phyloP scores from a whole-genome alignment of 2,329 filamentous ascomycete genomes.

The Aspergillus latus region DNA sequence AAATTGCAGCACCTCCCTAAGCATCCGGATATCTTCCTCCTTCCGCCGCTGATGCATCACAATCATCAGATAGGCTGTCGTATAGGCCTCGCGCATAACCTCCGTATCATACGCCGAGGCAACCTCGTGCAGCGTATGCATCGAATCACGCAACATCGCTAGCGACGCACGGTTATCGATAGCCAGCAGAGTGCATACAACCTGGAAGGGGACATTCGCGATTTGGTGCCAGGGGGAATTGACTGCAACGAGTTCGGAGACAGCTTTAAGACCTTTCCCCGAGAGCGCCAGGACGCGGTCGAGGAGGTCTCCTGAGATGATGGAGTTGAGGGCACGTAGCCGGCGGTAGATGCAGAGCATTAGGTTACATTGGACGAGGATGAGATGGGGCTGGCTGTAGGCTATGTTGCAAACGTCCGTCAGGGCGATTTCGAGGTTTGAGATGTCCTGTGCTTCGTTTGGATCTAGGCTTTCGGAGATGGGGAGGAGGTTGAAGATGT shows the following conservation, averaged over 20 bases:
- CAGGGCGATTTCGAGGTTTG: conserved; percentile 48
- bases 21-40: conserved; percentile 42
- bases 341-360: conserved; percentile 57
- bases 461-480: conserved; percentile 57
- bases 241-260: conserved; percentile 47
- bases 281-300: conserved; percentile 52
- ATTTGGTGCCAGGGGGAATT: conserved; percentile 59
- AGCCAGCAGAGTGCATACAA: conserved; percentile 56
- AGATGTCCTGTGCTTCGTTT: conserved; percentile 42
- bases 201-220: conserved; percentile 61
- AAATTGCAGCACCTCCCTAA: conserved; percentile 42
- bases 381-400: conserved; percentile 45
- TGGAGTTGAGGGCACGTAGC: conserved; percentile 52
- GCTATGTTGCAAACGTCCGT: conserved; percentile 41
- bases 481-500: conserved; percentile 55
- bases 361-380: conserved; percentile 56
- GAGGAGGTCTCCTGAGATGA: conserved; percentile 45
- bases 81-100: conserved; percentile 54
- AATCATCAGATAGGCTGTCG: conserved; percentile 56
- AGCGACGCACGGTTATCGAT: conserved; percentile 55
- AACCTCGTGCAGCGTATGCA: conserved; percentile 49
- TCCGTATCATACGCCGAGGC: conserved; percentile 47
- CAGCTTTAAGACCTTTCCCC: conserved; percentile 47
- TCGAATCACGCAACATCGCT: conserved; percentile 51
- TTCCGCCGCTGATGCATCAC: conserved; percentile 53